Conservation (phyloP, 768 basidiomycete genomes). For the Filobasidium wieringae region DNA sequence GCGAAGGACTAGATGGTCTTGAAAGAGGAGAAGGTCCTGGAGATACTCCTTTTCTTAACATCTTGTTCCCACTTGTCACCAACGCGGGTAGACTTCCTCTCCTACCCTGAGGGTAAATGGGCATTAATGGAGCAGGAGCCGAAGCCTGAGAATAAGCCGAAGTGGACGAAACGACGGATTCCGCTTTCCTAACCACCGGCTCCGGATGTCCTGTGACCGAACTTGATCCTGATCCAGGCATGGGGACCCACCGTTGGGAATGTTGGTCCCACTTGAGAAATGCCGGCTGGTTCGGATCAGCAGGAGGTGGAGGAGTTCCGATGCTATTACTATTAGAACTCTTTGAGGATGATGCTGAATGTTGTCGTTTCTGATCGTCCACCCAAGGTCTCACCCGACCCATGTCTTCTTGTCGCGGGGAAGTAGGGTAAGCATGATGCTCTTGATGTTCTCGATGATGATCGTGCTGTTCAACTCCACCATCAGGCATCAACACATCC, state of each 20-base stretch:
- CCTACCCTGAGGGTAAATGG: neutral
- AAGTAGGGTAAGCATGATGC: neutral
- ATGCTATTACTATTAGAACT: neutral
- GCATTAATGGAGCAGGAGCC: neutral
- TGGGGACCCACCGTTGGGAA: slow-evolving; percentile 13
- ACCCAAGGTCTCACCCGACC: neutral
- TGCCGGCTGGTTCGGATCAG: slow-evolving; percentile 8
- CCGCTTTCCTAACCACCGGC: neutral
- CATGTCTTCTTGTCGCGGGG: too few relatives aligned
- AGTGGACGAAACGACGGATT: slow-evolving; percentile 9
- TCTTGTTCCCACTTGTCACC: neutral
- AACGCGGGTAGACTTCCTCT: slow-evolving; percentile 11
- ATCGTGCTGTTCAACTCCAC: too few relatives aligned
- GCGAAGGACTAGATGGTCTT: neutral
- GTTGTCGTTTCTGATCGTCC: neutral
- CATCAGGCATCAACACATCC: too few relatives aligned
- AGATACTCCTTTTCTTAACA: neutral
- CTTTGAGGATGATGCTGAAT: neutral
- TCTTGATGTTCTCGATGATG: too few relatives aligned
- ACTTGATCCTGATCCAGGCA: neutral
- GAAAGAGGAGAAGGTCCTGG: slow-evolving; percentile 5
- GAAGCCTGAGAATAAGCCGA: slow-evolving; percentile 15
- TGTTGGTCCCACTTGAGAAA: slow-evolving; percentile 14
- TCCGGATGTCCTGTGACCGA: neutral
- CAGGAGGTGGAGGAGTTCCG: slow-evolving; percentile 1